phyloP scores from a whole-genome alignment of 441 rosid species.

The Flueggea neowawraea region DNA sequence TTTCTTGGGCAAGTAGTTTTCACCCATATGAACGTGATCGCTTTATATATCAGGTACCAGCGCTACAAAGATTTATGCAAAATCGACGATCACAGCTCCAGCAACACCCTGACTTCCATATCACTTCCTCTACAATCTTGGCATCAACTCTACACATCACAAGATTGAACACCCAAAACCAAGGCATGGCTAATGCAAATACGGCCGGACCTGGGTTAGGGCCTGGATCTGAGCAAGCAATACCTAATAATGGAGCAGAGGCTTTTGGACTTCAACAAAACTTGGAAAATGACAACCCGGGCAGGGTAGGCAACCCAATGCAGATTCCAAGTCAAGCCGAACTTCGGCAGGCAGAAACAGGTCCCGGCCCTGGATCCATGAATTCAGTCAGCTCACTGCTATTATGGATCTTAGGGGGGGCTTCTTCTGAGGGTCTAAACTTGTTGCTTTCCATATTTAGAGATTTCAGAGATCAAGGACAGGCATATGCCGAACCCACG shows the following conservation, averaged over 20 bases:
- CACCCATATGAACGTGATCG: too few species aligned
- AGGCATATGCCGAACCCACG: conserved; percentile 35
- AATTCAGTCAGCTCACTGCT: conserved; percentile 80
- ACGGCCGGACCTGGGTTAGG: conserved; percentile 42
- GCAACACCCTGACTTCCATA: conserved; percentile 89
- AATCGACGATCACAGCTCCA: conserved; percentile 72
- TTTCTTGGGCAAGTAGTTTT: too few species aligned
- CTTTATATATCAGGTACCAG: conserved; percentile 64
- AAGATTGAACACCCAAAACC: conserved; percentile 67
- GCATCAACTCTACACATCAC: conserved; percentile 96
- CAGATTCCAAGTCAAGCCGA: conserved; percentile 41
- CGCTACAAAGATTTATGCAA: conserved; percentile 84
- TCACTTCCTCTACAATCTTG: conserved; percentile 91
- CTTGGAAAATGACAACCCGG: conserved; percentile 23
- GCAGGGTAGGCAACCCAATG: conserved; percentile 24
- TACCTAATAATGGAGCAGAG: conserved; percentile 26
- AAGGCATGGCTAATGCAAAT: conserved; percentile 39
- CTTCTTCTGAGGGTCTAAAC: conserved; percentile 81
- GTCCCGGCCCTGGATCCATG: conserved; percentile 58
- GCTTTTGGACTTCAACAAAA: conserved; percentile 28
- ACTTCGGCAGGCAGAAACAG: conserved; percentile 43
- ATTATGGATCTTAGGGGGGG: conserved; percentile 93
- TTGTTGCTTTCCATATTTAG: conserved; percentile 87
- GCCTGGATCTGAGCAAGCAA: conserved; percentile 37
- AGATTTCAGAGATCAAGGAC: conserved; percentile 86